Evolutionary conservation across 2,329 filamentous ascomycete species (phyloP), one percentile per base, ranked within the genome.

Genomic region (Bipolaris sorokiniana): DNA sequence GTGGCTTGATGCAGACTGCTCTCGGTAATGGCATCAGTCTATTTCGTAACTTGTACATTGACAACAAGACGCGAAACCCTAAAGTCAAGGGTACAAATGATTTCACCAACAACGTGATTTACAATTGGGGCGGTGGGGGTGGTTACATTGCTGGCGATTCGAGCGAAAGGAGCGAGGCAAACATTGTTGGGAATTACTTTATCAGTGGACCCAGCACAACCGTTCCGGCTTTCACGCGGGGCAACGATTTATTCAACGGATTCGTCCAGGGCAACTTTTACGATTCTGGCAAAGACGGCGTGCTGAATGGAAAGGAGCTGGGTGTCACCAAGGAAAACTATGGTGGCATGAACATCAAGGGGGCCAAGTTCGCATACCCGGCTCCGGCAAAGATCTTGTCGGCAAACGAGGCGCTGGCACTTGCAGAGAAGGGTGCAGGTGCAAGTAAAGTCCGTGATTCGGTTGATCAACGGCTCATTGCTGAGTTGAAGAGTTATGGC

Each of bases 141-240:
- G 83, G 79, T 3, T 86, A 85, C 51, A 85, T 84, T 49, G 82
- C 82, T 0, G 82, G 82, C 2, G 82, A 83, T 58, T 82, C 80
- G 33, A 72, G 65, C 0, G 82, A 78, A 4, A 64, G 76, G 23
- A 83, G 79, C 50, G 77, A 80, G 47, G 82, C 78, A 5, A 83
- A 86, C 58, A 81, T 86, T 53, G 75, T 84, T 50, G 81, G 81
- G 57, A 86, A 86, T 69, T 85, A 86, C 69, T 86, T 84, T 70
- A 82, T 86, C 57, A 80, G 79, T 1, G 84, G 83, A 0, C 83
- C 83, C 0, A 79, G 75, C 44, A 84, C 83, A 3, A 78, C 70
- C 23, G 78, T 79, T 2, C 76, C 80, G 1, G 81, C 82, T 0
- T 86, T 84, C 59, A 84, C 81, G 1, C 78, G 82, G n/a, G 82